A percentile compares a stretch with the other conserved stretches of the same genome.
phyloP scores from a whole-genome alignment of 2,329 filamentous ascomycete genomes.

The Phaeosphaeriaceae sp. region DNA sequence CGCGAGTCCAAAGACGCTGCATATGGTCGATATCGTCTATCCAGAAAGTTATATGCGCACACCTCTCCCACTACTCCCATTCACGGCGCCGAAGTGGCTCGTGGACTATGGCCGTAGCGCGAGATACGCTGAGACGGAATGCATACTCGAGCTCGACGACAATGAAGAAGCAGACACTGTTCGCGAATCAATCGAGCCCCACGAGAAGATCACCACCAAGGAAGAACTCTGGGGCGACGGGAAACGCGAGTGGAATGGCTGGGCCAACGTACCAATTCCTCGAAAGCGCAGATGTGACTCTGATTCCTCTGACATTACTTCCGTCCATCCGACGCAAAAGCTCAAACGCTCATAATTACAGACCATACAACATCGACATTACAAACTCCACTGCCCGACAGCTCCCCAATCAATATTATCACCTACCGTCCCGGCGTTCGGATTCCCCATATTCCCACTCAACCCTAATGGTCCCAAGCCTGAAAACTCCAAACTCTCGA shows the following conservation, averaged over 20 bases:
- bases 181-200: not conserved
- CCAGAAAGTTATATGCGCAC: conserved; percentile 21
- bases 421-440: not conserved
- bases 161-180: not conserved
- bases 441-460: conserved; percentile 17
- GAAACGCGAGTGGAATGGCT: conserved; percentile 1
- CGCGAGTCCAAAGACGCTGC: not conserved
- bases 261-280: not conserved
- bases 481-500: conserved; percentile 37
- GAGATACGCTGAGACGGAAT: not conserved
- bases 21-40: conserved; percentile 10
- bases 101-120: not conserved
- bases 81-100: conserved; percentile 22
- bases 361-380: not conserved
- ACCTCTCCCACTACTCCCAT: conserved; percentile 10
- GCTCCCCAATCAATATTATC: conserved; percentile 32
- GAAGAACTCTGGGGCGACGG: conserved; percentile 12
- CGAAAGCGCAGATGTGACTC: not conserved
- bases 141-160: not conserved
- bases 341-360: not conserved
- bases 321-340: not conserved
- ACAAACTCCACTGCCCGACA: conserved; percentile 36
- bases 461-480: conserved; percentile 18
- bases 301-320: not conserved
- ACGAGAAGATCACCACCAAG: not conserved